A percentile compares a stretch with the other conserved stretches of the same genome.
phyloP scores from a whole-genome alignment of 768 basidiomycete genomes.

The Ramaria sp. region DNA sequence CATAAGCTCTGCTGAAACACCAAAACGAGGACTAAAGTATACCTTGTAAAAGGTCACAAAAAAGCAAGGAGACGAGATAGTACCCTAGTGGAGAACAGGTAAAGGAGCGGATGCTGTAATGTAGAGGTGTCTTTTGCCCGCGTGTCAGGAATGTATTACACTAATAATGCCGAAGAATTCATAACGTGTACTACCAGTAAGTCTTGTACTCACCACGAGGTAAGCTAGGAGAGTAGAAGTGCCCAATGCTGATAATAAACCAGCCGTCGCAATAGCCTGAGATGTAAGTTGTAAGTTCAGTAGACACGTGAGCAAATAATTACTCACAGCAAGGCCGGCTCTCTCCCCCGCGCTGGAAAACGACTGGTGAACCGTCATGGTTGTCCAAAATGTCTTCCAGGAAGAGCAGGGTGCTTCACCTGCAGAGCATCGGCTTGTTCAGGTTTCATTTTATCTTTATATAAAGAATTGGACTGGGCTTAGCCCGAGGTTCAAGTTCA shows the following conservation, averaged over 20 bases:
- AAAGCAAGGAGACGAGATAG: slow-evolving; percentile 4
- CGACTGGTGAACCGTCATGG: too few relatives aligned
- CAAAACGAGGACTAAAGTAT: not conserved
- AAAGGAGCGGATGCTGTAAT: slow-evolving; percentile 3
- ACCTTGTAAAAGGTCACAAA: slow-evolving; percentile 8
- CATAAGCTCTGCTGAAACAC: not conserved
- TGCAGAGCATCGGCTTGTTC: too few relatives aligned
- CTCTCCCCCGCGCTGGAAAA: not conserved
- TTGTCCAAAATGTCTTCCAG: too few relatives aligned
- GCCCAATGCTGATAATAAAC: not conserved
- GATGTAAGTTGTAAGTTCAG: not conserved
- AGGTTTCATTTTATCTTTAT: too few relatives aligned
- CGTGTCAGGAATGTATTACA: slow-evolving; percentile 3
- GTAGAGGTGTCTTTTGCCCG: not conserved
- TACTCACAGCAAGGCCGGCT: slow-evolving; percentile 1
- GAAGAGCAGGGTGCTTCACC: too few relatives aligned
- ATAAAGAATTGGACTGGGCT: too few relatives aligned
- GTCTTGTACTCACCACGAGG: not conserved
- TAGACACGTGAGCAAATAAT: not conserved
- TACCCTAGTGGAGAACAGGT: slow-evolving; percentile 4
- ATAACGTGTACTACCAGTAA: not conserved
- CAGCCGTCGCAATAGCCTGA: not conserved
- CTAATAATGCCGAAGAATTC: not conserved
- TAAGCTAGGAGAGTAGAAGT: not conserved
- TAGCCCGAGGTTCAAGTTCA: too few relatives aligned